Percentiles rank a stretch among this genome's conserved stretches.
phyloP scores from a whole-genome alignment of 441 rosid genomes.

The Bruguiera hainesii region DNA sequence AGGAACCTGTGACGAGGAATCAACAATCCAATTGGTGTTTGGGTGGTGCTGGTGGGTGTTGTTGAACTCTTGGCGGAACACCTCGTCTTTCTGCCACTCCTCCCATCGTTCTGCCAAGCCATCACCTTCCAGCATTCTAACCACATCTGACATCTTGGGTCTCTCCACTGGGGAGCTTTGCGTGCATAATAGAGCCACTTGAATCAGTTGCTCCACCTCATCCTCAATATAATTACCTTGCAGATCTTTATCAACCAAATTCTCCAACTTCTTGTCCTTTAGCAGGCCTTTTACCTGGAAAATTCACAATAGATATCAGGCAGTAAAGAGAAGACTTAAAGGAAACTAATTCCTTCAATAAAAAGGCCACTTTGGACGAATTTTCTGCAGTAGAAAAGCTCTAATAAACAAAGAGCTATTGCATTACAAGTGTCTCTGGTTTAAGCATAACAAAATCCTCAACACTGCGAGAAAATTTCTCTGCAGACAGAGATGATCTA shows the following conservation, averaged over 20 bases:
- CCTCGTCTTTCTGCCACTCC: conserved; percentile 33
- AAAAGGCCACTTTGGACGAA: background rate
- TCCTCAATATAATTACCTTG: conserved; percentile 20
- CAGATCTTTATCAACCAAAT: conserved; percentile 27
- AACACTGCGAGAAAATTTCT: too few relatives aligned
- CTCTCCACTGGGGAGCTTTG: conserved; percentile 72
- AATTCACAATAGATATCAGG: background rate
- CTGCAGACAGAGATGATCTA: too few relatives aligned
- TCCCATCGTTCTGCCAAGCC: conserved; percentile 86
- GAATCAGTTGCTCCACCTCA: conserved; percentile 79
- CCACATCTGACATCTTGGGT: conserved; percentile 86
- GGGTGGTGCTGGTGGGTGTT: conserved; percentile 8
- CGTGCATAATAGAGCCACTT: conserved; percentile 82
- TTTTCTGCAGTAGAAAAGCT: background rate
- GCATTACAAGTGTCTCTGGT: too few relatives aligned
- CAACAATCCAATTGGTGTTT: conserved; percentile 21
- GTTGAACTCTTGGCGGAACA: conserved; percentile 27
- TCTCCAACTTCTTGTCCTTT: conserved; percentile 32
- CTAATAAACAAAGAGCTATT: too few relatives aligned
- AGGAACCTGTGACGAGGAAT: conserved; percentile 27
- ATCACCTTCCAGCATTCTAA: conserved; percentile 91
- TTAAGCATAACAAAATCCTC: too few relatives aligned
- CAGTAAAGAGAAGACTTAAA: background rate
- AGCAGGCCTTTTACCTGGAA: conserved; percentile 33
- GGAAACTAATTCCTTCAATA: background rate